Evolutionary conservation across 1,139 yeast species (phyloP).

Genomic region (Kodamaea suecica): DNA sequence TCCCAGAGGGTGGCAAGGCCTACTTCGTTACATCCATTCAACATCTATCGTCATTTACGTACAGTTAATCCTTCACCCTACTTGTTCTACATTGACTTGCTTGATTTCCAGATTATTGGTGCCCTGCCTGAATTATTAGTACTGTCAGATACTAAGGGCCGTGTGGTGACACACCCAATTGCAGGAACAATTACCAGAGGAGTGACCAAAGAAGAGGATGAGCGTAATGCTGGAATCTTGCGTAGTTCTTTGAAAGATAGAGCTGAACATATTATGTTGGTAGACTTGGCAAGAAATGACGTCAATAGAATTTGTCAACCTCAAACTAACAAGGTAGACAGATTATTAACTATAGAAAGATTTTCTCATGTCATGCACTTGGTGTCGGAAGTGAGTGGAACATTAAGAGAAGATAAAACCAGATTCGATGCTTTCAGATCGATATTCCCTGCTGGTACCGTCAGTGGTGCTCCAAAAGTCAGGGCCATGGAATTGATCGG

Average conservation of each 20-base stretch:
- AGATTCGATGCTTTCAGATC: constrained; percentile 96
- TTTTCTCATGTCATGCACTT: constrained; percentile 98
- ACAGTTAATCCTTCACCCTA: constrained; percentile 97
- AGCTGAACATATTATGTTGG: constrained; percentile 98
- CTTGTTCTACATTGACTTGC: constrained; percentile 84
- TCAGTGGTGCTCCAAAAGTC: constrained; percentile 96
- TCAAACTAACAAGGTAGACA: constrained; percentile 75
- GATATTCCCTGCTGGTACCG: constrained; percentile 98
- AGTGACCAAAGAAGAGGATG: constrained; percentile 86
- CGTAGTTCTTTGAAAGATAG: constrained; percentile 84
- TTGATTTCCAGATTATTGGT: constrained; percentile 92
- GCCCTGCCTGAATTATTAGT: constrained; percentile 95
- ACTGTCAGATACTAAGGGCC: constrained; percentile 67
- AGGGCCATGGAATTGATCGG: constrained; percentile 93
- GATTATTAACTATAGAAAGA: constrained; percentile 83
- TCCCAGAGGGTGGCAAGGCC: constrained; percentile 96
- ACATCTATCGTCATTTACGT: constrained; percentile 88
- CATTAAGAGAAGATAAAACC: constrained; percentile 74
- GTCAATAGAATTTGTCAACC: constrained; percentile 94
- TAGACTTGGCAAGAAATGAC: constrained; percentile 94
- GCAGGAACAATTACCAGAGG: constrained; percentile 96
- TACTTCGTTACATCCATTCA: constrained; percentile 92
- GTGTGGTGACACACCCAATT: constrained; percentile 90
- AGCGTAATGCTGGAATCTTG: constrained; percentile 69
- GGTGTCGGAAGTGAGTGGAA: constrained; percentile 93